Conservation (phyloP, 2,329 filamentous ascomycete species). For the Helotiales sp. region DNA sequence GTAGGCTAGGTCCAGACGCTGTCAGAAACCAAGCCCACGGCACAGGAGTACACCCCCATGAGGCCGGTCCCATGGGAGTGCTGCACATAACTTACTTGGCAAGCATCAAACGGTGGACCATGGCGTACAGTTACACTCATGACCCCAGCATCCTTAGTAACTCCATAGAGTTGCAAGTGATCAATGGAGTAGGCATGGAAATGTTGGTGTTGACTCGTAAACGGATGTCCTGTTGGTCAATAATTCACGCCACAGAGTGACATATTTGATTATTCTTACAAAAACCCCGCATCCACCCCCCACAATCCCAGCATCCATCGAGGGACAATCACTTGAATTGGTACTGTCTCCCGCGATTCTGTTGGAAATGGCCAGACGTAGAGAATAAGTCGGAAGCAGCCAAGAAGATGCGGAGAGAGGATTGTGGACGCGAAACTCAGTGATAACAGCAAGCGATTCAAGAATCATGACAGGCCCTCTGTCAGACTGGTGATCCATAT, state of each 20-base stretch:
- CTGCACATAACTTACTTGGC: neutral
- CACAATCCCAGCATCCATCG: neutral
- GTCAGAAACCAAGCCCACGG: neutral
- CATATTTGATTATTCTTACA: neutral
- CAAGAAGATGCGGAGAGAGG: neutral
- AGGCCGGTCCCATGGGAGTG: neutral
- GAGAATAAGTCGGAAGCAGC: slow-evolving; percentile 9
- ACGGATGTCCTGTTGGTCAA: neutral
- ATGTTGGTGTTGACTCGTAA: neutral
- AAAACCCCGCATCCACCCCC: neutral
- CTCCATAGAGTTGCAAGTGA: neutral
- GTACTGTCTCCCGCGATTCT: too few species aligned
- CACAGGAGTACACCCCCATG: neutral
- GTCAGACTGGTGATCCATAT: neutral
- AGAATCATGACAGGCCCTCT: neutral
- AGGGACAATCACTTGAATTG: neutral
- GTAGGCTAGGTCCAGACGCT: neutral
- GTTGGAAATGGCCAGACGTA: neutral
- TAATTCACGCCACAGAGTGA: neutral
- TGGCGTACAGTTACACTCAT: neutral
- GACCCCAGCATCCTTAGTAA: neutral
- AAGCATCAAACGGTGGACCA: neutral
- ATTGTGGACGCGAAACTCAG: neutral
- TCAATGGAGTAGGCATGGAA: neutral
- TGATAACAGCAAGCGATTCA: neutral